These are phyloP conservation scores for Narthecium ossifragum DNA, from an alignment of 106 monocot genomes.

Conservation along the genomic window DNA sequence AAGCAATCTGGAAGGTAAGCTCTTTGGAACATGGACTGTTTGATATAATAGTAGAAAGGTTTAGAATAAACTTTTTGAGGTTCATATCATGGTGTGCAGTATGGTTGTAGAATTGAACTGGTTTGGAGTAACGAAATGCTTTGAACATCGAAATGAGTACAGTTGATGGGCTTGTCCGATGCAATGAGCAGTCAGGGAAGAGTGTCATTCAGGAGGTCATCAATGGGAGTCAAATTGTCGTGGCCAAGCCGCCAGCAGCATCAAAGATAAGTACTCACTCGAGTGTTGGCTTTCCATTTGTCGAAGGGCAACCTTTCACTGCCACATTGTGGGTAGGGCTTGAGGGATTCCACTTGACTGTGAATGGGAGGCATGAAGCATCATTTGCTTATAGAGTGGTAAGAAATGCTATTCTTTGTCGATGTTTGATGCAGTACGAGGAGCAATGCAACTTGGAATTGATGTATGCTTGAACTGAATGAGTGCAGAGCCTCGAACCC, in stretches of 20 bases:
- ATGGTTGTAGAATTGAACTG: background rate
- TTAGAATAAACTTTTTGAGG: background rate
- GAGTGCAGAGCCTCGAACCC: constrained; percentile 68
- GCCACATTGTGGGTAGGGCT: constrained; percentile 73
- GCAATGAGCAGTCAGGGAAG: constrained; percentile 40
- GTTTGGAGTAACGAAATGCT: constrained; percentile 2
- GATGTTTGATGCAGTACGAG: too few species aligned
- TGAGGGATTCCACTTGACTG: constrained; percentile 84
- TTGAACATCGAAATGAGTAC: constrained; percentile 13
- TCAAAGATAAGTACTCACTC: constrained; percentile 22
- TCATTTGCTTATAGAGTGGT: constrained; percentile 81
- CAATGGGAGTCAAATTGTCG: constrained; percentile 31
- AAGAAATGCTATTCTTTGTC: too few species aligned
- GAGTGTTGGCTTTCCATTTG: constrained; percentile 47
- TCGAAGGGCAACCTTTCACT: constrained; percentile 59
- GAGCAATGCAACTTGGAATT: too few species aligned
- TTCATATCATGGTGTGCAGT: background rate
- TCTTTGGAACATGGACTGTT: constrained; percentile 8
- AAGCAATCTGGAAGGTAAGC: constrained; percentile 28
- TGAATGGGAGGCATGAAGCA: constrained; percentile 82
- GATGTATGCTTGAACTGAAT: constrained; percentile 15
- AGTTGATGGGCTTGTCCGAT: constrained; percentile 79
- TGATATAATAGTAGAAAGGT: background rate
- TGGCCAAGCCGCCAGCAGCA: constrained; percentile 3
- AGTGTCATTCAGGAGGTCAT: constrained; percentile 16